These are phyloP conservation scores for Penicillium diatomitis DNA, from an alignment of 495 filamentous ascomycete genomes.

Conservation along the genomic window DNA sequence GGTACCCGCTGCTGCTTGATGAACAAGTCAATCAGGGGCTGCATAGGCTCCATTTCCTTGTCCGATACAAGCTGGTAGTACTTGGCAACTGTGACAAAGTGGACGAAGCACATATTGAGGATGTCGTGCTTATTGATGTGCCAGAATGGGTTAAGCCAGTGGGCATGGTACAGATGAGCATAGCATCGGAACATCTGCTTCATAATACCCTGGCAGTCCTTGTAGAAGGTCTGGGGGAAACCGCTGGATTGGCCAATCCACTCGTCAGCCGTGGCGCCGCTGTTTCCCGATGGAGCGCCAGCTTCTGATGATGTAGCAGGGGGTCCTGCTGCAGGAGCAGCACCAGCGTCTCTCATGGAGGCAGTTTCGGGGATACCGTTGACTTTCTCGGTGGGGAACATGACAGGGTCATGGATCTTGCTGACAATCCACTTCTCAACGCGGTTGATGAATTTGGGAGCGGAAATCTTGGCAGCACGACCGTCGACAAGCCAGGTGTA, in stretches of 20 bases:
- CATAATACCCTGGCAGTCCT: slow-evolving; percentile 83
- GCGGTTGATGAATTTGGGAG: slow-evolving; percentile 78
- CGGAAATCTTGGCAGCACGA: slow-evolving; percentile 55
- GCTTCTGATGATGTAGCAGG: slow-evolving; percentile 40
- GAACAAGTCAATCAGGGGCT: slow-evolving; percentile 83
- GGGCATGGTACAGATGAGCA: slow-evolving; percentile 79
- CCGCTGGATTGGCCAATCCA: slow-evolving; percentile 85
- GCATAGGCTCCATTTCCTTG: slow-evolving; percentile 87
- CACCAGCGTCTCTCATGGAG: slow-evolving; percentile 48
- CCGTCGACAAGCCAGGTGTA: slow-evolving; percentile 72
- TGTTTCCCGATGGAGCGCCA: slow-evolving; percentile 23
- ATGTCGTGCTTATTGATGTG: slow-evolving; percentile 75
- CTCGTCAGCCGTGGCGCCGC: slow-evolving; percentile 32
- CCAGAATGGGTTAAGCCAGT: slow-evolving; percentile 76
- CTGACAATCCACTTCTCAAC: slow-evolving; percentile 91
- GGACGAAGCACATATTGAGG: slow-evolving; percentile 90
- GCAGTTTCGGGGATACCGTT: slow-evolving; percentile 45
- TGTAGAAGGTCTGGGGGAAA: slow-evolving; percentile 77
- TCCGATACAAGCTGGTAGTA: slow-evolving; percentile 73
- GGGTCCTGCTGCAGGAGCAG: slow-evolving; percentile 40
- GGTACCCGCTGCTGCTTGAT: slow-evolving; percentile 76
- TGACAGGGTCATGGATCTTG: slow-evolving; percentile 76
- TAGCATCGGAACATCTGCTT: slow-evolving; percentile 97
- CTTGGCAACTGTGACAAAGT: slow-evolving; percentile 83
- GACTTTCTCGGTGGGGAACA: slow-evolving; percentile 75